Evolutionary conservation across 73 alveolate genomes (phyloP), one percentile per base, ranked within the genome.

Genomic region (Urostyla sp.): DNA sequence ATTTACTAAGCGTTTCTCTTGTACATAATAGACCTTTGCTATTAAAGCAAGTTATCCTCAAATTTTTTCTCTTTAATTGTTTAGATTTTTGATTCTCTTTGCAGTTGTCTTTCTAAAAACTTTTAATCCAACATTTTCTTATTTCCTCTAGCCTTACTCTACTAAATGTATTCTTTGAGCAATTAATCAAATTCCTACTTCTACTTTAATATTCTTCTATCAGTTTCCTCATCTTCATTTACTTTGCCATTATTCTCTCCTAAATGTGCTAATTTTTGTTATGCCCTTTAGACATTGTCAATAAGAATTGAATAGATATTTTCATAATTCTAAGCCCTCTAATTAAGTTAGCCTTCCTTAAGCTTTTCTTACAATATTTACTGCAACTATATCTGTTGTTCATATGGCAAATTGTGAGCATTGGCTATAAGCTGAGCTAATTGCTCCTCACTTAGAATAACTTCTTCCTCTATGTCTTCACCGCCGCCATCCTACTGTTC

Each of bases 1-100:
- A 80, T 69, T 51, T 80, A 55, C 55, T 80, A 38, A 27, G 90
- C 63, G 50, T 80, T 80, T 11, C 90, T 4, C 45, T 69, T 69
- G 54, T 69, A 69, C 38, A 46, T 69, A 1, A 69, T 28, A 30
- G 72, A 46, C 83, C 49, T 69, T 24, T 69, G 40, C 30, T 69
- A 69, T 16, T 69, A 31, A 3, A 69, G 34, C 26, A 69, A 34
- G 8, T 69, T 69, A 1, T 69, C 83, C 52, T 69, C 21, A 55
- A 69, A 69, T 45, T 69, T 69, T 23, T 30, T 69, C 24, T 69
- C 83, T 32, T 49, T 45, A 37, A 69, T 69, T 1, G 32, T 13
- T 32, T 69, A 23, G 7, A 69, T 49, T 43, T 49, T 45, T 4
- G 28, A 6, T 55, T 69, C 83, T 34, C 83, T 45, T 11, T 69